These are phyloP conservation scores for Suhomyces coccinellae DNA, from an alignment of 1,139 yeast genomes.

Conservation along the genomic window DNA sequence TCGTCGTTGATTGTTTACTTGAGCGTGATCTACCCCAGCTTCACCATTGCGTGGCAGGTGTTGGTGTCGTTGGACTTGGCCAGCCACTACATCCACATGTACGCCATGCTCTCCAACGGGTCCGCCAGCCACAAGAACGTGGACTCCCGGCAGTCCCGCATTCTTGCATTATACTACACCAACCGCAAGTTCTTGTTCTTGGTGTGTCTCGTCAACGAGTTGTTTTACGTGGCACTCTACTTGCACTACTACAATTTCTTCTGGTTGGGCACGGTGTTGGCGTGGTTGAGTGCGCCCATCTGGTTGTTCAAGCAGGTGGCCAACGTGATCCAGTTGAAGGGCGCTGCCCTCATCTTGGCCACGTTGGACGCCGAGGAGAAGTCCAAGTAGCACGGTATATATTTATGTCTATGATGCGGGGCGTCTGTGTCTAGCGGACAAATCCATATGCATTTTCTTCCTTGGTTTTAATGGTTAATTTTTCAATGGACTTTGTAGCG, in stretches of 20 bases:
- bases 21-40: constrained; percentile 73
- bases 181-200: constrained; percentile 79
- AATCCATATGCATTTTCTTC: constrained; percentile 34
- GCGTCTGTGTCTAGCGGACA: constrained; percentile 1
- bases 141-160: constrained; percentile 65
- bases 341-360: constrained; percentile 84
- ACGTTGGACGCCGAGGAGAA: constrained; percentile 71
- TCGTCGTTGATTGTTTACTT: constrained; percentile 85
- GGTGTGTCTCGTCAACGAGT: constrained; percentile 90
- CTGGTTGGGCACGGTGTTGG: constrained; percentile 69
- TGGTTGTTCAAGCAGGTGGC: constrained; percentile 92
- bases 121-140: constrained; percentile 83
- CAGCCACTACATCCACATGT: constrained; percentile 98
- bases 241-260: constrained; percentile 65
- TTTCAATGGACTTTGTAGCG: constrained; percentile 32
- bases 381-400: constrained; percentile 17
- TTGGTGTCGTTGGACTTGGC: constrained; percentile 87
- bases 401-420: background rate
- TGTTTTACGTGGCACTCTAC: constrained; percentile 88
- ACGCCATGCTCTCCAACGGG: constrained; percentile 83
- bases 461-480: constrained; percentile 28
- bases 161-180: constrained; percentile 83
- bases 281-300: constrained; percentile 71
- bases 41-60: constrained; percentile 73
- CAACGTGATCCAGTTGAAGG: constrained; percentile 81